Conservation (phyloP, 805 yeast species). For the Cyberlindnera americana region DNA sequence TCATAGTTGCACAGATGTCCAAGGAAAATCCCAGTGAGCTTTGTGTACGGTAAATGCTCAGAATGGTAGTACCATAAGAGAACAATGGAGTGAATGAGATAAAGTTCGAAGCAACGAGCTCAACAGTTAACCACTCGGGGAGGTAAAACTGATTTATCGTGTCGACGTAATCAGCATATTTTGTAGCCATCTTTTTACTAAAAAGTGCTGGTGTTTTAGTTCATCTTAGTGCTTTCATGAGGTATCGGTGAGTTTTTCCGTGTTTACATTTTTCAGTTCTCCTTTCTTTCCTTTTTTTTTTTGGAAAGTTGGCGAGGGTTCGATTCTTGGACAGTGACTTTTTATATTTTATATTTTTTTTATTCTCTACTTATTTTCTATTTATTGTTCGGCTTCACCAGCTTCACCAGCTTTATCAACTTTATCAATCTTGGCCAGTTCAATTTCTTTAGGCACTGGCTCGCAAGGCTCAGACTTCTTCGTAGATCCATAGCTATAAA, state of each 20-base stretch:
- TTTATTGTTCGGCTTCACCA: not conserved
- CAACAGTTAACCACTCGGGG: slow-evolving; percentile 51
- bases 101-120: slow-evolving; percentile 56
- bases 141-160: slow-evolving; percentile 43
- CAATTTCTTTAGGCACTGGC: slow-evolving; percentile 1
- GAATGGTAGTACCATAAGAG: slow-evolving; percentile 82
- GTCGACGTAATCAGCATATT: slow-evolving; percentile 17
- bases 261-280: too few species aligned
- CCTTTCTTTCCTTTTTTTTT: too few species aligned
- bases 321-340: too few species aligned
- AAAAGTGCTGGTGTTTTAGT: not conserved
- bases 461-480: slow-evolving; percentile 1
- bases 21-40: slow-evolving; percentile 79
- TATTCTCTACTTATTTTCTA: too few species aligned
- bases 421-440: not conserved
- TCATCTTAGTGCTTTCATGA: too few species aligned
- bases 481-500: slow-evolving; percentile 37
- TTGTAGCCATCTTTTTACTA: not conserved
- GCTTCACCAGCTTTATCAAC: too few species aligned
- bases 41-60: slow-evolving; percentile 57
- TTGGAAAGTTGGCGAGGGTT: too few species aligned
- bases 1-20: slow-evolving; percentile 92
- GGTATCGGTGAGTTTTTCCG: too few species aligned
- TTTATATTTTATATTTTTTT: too few species aligned
- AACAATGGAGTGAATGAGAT: slow-evolving; percentile 80